These are phyloP conservation scores for Aspergillus versicolor DNA, from an alignment of 2,329 filamentous ascomycete species.

Conservation along the genomic window DNA sequence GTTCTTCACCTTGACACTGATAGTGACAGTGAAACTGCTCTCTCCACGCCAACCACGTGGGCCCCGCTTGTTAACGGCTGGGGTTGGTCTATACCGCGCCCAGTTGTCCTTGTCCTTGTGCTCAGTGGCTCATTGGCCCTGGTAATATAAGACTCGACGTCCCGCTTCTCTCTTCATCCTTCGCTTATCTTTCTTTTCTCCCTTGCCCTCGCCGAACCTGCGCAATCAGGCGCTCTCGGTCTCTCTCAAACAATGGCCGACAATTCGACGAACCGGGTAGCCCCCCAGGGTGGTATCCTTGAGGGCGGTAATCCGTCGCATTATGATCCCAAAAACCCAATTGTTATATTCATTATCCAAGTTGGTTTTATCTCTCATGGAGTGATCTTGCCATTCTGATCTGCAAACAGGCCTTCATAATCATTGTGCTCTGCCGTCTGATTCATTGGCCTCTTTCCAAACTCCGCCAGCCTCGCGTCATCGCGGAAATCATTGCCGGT, in stretches of 20 bases:
- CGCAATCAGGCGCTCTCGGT: neutral
- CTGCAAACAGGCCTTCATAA: slow-evolving; percentile 62
- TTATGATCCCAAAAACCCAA: slow-evolving; percentile 70
- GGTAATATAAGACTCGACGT: neutral
- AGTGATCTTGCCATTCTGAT: neutral
- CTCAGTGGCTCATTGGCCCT: neutral
- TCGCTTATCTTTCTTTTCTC: neutral
- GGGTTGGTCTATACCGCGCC: neutral
- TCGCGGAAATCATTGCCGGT: slow-evolving; percentile 81
- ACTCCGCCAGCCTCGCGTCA: slow-evolving; percentile 76
- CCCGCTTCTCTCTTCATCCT: neutral
- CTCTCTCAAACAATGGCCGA: slow-evolving; percentile 20
- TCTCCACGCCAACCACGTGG: slow-evolving; percentile 4
- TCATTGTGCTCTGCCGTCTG: slow-evolving; percentile 71
- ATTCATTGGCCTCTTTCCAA: slow-evolving; percentile 75
- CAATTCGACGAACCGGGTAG: slow-evolving; percentile 18
- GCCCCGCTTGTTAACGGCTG: neutral
- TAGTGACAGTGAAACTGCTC: neutral
- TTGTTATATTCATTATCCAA: slow-evolving; percentile 75
- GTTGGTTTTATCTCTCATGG: slow-evolving; percentile 37
- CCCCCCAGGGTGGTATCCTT: slow-evolving; percentile 67
- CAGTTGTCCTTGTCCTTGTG: neutral
- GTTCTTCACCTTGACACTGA: neutral
- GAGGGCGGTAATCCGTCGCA: slow-evolving; percentile 68
- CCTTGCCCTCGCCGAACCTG: neutral